These are phyloP conservation scores for Gleditsia sinensis DNA, from an alignment of 306 rosid genomes.

Conservation along the genomic window DNA sequence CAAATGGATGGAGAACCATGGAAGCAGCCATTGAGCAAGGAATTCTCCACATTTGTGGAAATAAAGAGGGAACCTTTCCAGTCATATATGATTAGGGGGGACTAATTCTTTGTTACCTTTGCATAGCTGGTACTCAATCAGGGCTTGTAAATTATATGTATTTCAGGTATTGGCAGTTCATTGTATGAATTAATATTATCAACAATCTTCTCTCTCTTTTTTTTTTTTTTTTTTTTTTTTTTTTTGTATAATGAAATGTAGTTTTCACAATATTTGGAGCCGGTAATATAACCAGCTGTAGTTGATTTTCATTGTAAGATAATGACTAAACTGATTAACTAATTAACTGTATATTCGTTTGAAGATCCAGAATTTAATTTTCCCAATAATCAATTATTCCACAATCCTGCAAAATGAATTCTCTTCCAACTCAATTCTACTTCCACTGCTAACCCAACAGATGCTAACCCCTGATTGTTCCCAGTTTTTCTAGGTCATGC, in stretches of 20 bases:
- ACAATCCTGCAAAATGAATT: too few species aligned
- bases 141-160: conserved; percentile 27
- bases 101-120: conserved; percentile 31
- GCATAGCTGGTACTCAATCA: conserved; percentile 16
- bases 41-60: conserved; percentile 75
- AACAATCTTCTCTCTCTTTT: not conserved
- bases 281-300: not conserved
- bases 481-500: too few species aligned
- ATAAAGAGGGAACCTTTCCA: conserved; percentile 81
- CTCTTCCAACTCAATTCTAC: too few species aligned
- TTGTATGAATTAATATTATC: not conserved
- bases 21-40: conserved; percentile 79
- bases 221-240: too few species aligned
- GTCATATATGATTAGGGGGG: conserved; percentile 75
- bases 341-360: too few species aligned
- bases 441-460: too few species aligned
- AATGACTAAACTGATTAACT: not conserved
- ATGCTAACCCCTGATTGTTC: too few species aligned
- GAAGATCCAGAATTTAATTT: too few species aligned
- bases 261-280: not conserved
- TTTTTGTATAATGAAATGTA: not conserved
- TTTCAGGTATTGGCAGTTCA: not conserved
- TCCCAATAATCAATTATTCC: too few species aligned
- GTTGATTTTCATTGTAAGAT: not conserved
- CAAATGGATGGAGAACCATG: conserved; percentile 99